A percentile compares a stretch with the other conserved stretches of the same genome.
phyloP scores from a whole-genome alignment of 441 rosid species.

The Macaranga tanarius region DNA sequence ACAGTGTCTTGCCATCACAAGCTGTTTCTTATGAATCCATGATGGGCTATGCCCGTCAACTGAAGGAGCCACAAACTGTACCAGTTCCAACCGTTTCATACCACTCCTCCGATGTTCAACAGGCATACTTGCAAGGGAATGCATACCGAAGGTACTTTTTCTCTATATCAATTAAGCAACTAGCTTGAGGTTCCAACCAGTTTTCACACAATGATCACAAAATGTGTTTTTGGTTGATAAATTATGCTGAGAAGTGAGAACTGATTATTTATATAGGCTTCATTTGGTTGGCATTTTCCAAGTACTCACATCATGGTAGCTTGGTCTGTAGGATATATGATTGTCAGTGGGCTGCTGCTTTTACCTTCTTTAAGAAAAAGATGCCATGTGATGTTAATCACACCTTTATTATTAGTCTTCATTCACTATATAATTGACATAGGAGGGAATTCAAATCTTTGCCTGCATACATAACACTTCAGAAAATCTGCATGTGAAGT shows the following conservation, averaged over 20 bases:
- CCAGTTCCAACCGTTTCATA: constrained; percentile 29
- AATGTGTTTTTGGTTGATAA: background rate
- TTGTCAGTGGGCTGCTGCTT: too few relatives aligned
- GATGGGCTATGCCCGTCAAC: constrained; percentile 25
- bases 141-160: constrained; percentile 39
- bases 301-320: background rate
- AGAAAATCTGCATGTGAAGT: background rate
- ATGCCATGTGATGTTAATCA: background rate
- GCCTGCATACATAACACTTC: background rate
- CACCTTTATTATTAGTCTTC: background rate
- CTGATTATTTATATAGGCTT: background rate
- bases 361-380: background rate
- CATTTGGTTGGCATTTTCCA: background rate
- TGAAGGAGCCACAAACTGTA: constrained; percentile 26
- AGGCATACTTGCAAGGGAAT: constrained; percentile 27
- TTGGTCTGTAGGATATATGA: background rate
- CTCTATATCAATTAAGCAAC: background rate
- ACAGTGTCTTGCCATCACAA: constrained; percentile 21
- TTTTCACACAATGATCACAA: background rate
- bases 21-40: constrained; percentile 27
- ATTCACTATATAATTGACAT: background rate
- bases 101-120: constrained; percentile 29
- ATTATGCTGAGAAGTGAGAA: background rate
- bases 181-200: constrained; percentile 1
- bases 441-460: background rate